These are phyloP conservation scores for Cladophialophora psammophila DNA, from an alignment of 2,329 filamentous ascomycete genomes.

Conservation along the genomic window DNA sequence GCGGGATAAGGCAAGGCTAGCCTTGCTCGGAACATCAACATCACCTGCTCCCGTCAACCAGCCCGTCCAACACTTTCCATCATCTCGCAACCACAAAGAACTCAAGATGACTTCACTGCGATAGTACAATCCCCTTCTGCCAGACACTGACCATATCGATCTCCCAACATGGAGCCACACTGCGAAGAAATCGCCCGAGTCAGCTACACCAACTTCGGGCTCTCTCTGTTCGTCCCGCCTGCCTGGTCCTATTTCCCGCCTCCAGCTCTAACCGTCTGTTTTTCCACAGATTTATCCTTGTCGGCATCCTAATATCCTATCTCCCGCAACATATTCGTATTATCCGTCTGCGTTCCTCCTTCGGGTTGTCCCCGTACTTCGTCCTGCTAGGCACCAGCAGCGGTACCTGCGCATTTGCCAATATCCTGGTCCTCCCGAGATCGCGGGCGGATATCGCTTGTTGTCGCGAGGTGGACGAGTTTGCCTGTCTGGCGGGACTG, in stretches of 20 bases:
- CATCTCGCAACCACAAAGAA: not conserved
- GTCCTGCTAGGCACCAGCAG: conserved; percentile 92
- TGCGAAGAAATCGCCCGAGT: conserved; percentile 36
- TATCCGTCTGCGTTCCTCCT: conserved; percentile 81
- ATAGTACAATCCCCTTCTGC: not conserved
- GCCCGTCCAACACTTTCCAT: not conserved
- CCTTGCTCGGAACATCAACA: conserved; percentile 5
- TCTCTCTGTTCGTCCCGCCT: conserved; percentile 33
- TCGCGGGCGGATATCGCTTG: conserved; percentile 85
- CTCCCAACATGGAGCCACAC: conserved; percentile 29
- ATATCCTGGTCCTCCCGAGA: conserved; percentile 86
- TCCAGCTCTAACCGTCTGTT: not conserved
- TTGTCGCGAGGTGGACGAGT: conserved; percentile 79
- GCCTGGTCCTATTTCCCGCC: not conserved
- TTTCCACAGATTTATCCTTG: conserved; percentile 70
- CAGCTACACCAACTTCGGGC: conserved; percentile 40
- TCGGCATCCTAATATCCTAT: conserved; percentile 92
- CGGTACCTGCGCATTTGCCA: conserved; percentile 85
- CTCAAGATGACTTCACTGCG: not conserved
- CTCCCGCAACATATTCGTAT: conserved; percentile 94
- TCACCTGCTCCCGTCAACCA: not conserved
- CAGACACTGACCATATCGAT: not conserved
- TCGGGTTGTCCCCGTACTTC: conserved; percentile 95
- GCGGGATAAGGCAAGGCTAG: not conserved
- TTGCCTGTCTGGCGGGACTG: conserved; percentile 84